Base-by-base conservation (phyloP, 1,284 basidiomycete genomes). In the Tausonia pullulans region DNA sequence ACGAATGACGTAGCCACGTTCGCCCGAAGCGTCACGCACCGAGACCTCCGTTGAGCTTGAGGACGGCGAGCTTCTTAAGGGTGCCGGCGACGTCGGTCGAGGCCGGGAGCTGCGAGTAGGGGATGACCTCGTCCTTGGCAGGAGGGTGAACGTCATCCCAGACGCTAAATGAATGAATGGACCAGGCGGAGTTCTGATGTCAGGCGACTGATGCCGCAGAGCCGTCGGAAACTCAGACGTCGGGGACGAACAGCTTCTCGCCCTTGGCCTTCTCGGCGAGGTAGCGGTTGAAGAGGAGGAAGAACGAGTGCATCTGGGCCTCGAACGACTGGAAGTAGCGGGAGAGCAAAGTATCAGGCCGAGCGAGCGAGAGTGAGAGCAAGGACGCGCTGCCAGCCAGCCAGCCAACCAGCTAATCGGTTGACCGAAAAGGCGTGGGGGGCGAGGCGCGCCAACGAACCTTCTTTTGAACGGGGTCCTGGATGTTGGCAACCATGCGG, bases 21-120 rank as follows among this genome's bases (percentile, higher is more conserved):
- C 27, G 27, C 27, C 27, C 27, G 27, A 27, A 27, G 27, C 27
- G 27, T 27, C 1, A 95, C 51, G 92, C 95, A 73, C 96, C 96
- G 68, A 99, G 87, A 79, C 96, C 96, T 78, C 96, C 96, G 78
- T 99, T 99, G 77, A 98, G 90, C 81, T 98, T 98, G 80, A 98
- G 87, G 48, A 99, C 96, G 51, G 95, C 96, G 69, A 98, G 87
- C 81, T 94, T 95, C 82, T 85, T 85, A 74, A 97, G 85, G 76
- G 88, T 87, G 67, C 81, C 78, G 51, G 81, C 45, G 13, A 44
- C 52, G 16, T 65, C 60, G 79, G 74, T 90, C 83, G 64, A 81
- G 81, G 62, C 71, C 41, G 83, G 78, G 41, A 98, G 84, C 64
- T 85, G 78, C 65, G 86, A 80, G 77, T 99, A 99, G 40, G 87